Base-by-base conservation (phyloP, 2,329 filamentous ascomycete genomes). In the Stemphylium vesicarium region DNA sequence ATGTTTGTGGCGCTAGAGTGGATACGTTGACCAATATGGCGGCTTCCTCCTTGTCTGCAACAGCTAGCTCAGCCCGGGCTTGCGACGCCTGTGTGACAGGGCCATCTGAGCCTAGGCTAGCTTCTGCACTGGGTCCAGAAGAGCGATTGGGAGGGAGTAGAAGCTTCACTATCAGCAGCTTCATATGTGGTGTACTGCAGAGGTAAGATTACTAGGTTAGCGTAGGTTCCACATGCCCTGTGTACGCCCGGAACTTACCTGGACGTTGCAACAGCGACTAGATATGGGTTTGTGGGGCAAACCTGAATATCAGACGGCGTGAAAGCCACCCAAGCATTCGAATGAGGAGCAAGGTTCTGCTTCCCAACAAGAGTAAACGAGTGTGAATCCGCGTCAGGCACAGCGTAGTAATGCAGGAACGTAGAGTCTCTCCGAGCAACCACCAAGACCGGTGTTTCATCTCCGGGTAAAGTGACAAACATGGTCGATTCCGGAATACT, bases 321-420 rank as follows among this genome's bases (percentile, higher is more conserved):
- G 66, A 88, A 88, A 1, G 84, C 79, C 12, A 86, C 74, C 86
- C 86, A 88, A n/a, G 85, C 80, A 64, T 84, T 87, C 3, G 84
- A 85, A 63, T 85, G 81, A 1, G 85, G 85, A 8, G 85, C 84
- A 2, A 88, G 78, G 59, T 87, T 87, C 61, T 88, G 85, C 53
- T 78, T 79, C 20, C 84, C 84, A 3, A 85, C 72, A 8, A 83
- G 73, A 15, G 32, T 52, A 26, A 74, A 51, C 9, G 43, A 45
- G 29, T 58, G 41, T 24, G 46, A 54, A 13, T 32, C 53, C 24
- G 22, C 29, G 24, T 68, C 63, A 33, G 66, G 64, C 3, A 79
- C 55, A 2, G 71, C 66, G 64, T 87, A 86, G 70, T 83, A 88
- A 61, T 84, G 81, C 18, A 88, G 73, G 62, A 81, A 81, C 2